Evolutionary conservation across 176 grass and related monocot species (phyloP), one percentile per base, ranked within the genome.

Genomic region (Musa acuminata): DNA sequence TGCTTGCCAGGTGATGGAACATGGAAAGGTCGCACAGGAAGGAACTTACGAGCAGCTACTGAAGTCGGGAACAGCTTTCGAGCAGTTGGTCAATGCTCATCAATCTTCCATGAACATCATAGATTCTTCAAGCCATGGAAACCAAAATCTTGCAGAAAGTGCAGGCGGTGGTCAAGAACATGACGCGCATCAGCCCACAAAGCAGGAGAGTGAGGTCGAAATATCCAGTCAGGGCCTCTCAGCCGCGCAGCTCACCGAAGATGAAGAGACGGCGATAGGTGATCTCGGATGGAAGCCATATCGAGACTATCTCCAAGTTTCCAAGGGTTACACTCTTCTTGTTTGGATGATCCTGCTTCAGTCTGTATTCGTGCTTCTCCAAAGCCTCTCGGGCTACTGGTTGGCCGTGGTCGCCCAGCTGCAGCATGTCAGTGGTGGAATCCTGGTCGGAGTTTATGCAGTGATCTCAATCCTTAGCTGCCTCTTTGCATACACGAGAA

Each of bases 281-380:
- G 67, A 49, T 11, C 67, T 97, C 11, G 94, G 94, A 77, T 97
- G 90, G 94, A 97, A 93, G 77, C 94, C 90, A 49, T 91, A 97
- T 72, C 86, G 78, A 77, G 77, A 91, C 62, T 97, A 97, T 49
- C 74, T 97, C 77, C 24, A 80, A 69, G 35, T 69, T 20, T 69
- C 67, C 29, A n/a, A 50, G 67, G 29, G 67, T 17, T 69, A 49
- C 16, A 49, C 35, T 69, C 67, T 50, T 69, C 43, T 69, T 1
- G 35, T 50, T 35, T 69, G 22, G 67, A 69, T 50, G 67, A 69
- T 69, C 67, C n/a, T 50, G 13, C 0, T n/a, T 9, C 67, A 69
- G 43, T 19, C 49, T 6, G 17, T 14, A 0, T 69, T 69, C 14
- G 67, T 69, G 35, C 4, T 50, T 43, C 11, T 69, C 67, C 67